A percentile compares a stretch with the other conserved stretches of the same genome.
These are phyloP conservation scores for Aethionema arabicum DNA, from an alignment of 345 rosid genomes.

Conservation along the genomic window DNA sequence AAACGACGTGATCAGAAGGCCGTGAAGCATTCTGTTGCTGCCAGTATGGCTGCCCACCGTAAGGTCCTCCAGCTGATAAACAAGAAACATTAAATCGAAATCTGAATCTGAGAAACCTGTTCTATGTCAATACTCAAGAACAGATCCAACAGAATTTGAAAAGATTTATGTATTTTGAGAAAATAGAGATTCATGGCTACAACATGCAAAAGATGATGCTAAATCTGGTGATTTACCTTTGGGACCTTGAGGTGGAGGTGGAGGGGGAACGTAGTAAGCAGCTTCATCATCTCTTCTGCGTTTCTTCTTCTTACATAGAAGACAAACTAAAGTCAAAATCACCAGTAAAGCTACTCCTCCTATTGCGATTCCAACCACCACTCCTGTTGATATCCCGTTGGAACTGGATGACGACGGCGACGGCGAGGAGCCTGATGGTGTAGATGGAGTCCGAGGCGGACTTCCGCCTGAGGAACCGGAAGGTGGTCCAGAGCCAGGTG, in stretches of 20 bases:
- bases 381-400: constrained; percentile 45
- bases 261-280: constrained; percentile 54
- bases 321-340: constrained; percentile 46
- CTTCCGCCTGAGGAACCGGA: constrained; percentile 13
- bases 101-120: neutral
- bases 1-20: constrained; percentile 39
- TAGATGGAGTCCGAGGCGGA: constrained; percentile 32
- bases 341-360: constrained; percentile 54
- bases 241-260: constrained; percentile 39
- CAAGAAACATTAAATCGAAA: constrained; percentile 1
- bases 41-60: constrained; percentile 60
- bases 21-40: constrained; percentile 66
- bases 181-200: too few species aligned
- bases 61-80: constrained; percentile 50
- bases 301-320: constrained; percentile 59
- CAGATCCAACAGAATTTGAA: too few species aligned
- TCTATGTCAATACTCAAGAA: too few species aligned
- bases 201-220: too few species aligned
- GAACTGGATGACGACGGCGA: constrained; percentile 39
- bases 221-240: constrained; percentile 13
- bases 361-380: constrained; percentile 64
- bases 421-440: constrained; percentile 31
- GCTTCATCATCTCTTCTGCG: constrained; percentile 47
- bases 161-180: too few species aligned
- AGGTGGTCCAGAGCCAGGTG: constrained; percentile 25